phyloP scores from a whole-genome alignment of 2,329 filamentous ascomycete genomes.

The Fusarium pseudograminearum region DNA sequence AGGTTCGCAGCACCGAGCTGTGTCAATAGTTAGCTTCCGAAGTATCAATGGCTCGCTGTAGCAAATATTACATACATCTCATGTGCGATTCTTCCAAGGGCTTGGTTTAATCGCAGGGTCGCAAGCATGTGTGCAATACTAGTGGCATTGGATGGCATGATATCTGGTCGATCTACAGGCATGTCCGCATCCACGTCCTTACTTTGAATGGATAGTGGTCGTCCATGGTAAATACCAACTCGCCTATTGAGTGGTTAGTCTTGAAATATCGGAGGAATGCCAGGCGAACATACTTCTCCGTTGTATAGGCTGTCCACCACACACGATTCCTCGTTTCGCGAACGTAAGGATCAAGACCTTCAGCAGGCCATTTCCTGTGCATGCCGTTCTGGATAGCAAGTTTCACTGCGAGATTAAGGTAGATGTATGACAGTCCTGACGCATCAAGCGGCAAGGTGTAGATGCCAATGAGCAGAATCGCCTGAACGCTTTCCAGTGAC shows the following conservation, averaged over 20 bases:
- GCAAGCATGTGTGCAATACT: conserved; percentile 62
- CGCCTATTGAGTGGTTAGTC: conserved; percentile 54
- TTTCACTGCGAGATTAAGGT: conserved; percentile 67
- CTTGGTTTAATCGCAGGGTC: conserved; percentile 54
- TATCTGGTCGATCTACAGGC: conserved; percentile 60
- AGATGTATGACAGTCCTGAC: conserved; percentile 67
- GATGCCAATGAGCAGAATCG: conserved; percentile 66
- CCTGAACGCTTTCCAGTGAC: conserved; percentile 69
- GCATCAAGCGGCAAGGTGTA: conserved; percentile 68
- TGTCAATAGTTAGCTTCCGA: conserved; percentile 17
- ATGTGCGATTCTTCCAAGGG: conserved; percentile 54
- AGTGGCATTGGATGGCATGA: conserved; percentile 56
- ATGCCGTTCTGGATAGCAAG: conserved; percentile 71
- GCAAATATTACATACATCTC: conserved; percentile 51
- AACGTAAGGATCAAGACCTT: conserved; percentile 60
- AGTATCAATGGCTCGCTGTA: not conserved
- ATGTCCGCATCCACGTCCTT: conserved; percentile 66
- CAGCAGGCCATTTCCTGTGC: conserved; percentile 64
- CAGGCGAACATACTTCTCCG: conserved; percentile 61
- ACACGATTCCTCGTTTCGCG: conserved; percentile 66
- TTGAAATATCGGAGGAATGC: not conserved
- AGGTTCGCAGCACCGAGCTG: conserved; percentile 53
- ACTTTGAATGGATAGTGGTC: conserved; percentile 65
- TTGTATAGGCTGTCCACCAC: conserved; percentile 69
- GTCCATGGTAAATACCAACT: conserved; percentile 67